Percentiles rank a stretch among this genome's conserved stretches.
Conservation (phyloP, 352 stramenopile genomes). For the Globisporangium nagaii region DNA sequence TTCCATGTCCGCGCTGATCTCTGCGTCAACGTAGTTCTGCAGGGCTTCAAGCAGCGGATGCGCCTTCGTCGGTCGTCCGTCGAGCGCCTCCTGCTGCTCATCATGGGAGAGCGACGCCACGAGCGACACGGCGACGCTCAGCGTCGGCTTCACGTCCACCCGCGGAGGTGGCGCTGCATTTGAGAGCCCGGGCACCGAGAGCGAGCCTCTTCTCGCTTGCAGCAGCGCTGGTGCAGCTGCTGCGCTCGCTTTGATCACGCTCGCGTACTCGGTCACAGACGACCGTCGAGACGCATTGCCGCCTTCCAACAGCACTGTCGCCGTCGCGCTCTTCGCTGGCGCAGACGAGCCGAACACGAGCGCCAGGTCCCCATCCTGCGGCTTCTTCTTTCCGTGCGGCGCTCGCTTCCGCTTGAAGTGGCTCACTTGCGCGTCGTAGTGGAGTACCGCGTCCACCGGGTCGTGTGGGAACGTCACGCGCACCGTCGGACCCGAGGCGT, state of each 20-base stretch:
- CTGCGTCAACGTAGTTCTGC: conserved; percentile 57
- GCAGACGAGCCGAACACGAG: conserved; percentile 33
- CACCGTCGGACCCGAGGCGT: conserved; percentile 36
- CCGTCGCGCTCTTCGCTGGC: not conserved
- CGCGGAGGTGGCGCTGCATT: not conserved
- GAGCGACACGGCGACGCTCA: conserved; percentile 63
- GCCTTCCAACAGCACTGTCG: not conserved
- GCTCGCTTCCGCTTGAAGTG: conserved; percentile 56
- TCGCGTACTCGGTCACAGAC: conserved; percentile 5
- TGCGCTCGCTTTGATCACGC: not conserved
- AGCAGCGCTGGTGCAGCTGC: not conserved
- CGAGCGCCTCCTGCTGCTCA: conserved; percentile 62
- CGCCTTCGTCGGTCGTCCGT: conserved; percentile 50
- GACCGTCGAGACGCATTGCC: not conserved
- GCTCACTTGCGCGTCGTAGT: conserved; percentile 37
- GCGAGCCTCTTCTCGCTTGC: conserved; percentile 6
- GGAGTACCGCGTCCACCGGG: conserved; percentile 17
- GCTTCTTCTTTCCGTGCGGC: conserved; percentile 1
- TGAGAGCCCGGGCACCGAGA: not conserved
- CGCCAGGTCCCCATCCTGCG: conserved; percentile 8
- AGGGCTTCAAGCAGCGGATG: conserved; percentile 62
- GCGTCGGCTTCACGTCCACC: conserved; percentile 29
- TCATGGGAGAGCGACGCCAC: conserved; percentile 67
- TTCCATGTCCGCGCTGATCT: conserved; percentile 23
- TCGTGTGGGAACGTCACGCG: conserved; percentile 61